Base-by-base conservation (phyloP, 2,329 filamentous ascomycete species). In the Neofusicoccum kwambonambiense region DNA sequence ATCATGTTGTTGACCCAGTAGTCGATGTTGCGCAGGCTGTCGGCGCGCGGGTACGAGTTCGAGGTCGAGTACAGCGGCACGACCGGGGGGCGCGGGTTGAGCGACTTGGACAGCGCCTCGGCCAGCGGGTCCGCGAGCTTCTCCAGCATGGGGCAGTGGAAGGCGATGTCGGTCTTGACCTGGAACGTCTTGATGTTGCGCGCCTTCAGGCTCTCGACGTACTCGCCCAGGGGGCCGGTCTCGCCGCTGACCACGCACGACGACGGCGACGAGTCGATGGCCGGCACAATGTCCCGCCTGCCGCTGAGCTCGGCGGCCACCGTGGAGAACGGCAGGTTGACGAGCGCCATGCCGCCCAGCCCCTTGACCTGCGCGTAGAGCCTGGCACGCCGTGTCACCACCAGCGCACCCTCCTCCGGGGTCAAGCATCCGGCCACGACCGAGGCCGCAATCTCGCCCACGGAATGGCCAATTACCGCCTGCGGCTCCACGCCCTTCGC, bases 1-100 rank as follows among this genome's bases (percentile, higher is more conserved):
- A 79, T 64, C 74, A 79, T 79, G 66, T 81, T 81, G n/a, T 71
- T 66, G 2, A 72, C 66, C 78, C 79, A 80, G 67, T 80, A 80
- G 3, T 69, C 68, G 6, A 67, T 64, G 62, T 76, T 72, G 9
- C 76, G 72, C 4, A 68, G 52, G 12, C 31, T 67, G 42, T 70
- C 52, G 4, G 57, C 65, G 4, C 72, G 70, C 4, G 77, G 62
- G 52, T 78, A 67, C 3, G 45, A 19, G 41, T 67, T 31, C 1
- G 77, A 76, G 2, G 77, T 78, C 3, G 77, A 79, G 67, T 79
- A 79, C 8, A 80, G 70, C 3, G 71, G 69, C n/a, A 74, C 47
- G 6, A 57, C 17, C 13, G 56, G 31, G 22, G 64, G 45, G 13
- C 66, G 56, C 3, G 75, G 76, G 3, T 65, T 39, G 11, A 75